Evolutionary conservation across 2,329 filamentous ascomycete genomes (phyloP), one percentile per base, ranked within the genome.

Genomic region (Colletotrichum coccodes): DNA sequence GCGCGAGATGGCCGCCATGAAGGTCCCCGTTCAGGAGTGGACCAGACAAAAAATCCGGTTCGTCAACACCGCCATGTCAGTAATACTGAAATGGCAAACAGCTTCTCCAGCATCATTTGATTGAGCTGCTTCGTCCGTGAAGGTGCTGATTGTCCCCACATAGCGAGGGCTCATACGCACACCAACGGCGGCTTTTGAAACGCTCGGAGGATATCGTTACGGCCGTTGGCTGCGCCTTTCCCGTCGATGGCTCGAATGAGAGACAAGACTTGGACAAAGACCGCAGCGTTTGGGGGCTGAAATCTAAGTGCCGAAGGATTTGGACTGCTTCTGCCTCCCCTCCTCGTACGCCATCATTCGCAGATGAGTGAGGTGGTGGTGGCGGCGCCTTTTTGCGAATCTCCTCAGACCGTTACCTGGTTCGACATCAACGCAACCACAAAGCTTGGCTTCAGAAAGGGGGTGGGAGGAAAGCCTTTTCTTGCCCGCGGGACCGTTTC

Each of bases 141-240:
- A 49, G 60, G 54, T 65, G 65, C 65, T 68, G 47, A 65, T 68
- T 68, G 50, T 68, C 47, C 58, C 47, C 54, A 68, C 61, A 65
- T 65, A 50, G 47, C 60, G 32, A 64, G 32, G 30, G 38, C n/a
- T 65, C 23, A 28, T 23, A 30, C 28, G 32, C 49, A 47, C 49
- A 42, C 47, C 61, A 65, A 42, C 52, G 30, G 47, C 65, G 60
- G 61, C 61, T 56, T 64, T 60, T 21, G 61, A 68, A 56, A 60
- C 47, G 28, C 8, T 42, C 42, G 34, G 42, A 60, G 54, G 34
- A 42, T 14, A 30, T 60, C 54, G 30, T 68, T 65, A 68, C 65
- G 65, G 61, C 65, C 65, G 49, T 68, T 68, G 56, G 58, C 34
- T 54, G 54, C 23, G 28, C 30, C 30, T 36, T 32, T 49, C 38